Conservation (phyloP, 2,329 filamentous ascomycete genomes). For the Ceratocystis ficicola region DNA sequence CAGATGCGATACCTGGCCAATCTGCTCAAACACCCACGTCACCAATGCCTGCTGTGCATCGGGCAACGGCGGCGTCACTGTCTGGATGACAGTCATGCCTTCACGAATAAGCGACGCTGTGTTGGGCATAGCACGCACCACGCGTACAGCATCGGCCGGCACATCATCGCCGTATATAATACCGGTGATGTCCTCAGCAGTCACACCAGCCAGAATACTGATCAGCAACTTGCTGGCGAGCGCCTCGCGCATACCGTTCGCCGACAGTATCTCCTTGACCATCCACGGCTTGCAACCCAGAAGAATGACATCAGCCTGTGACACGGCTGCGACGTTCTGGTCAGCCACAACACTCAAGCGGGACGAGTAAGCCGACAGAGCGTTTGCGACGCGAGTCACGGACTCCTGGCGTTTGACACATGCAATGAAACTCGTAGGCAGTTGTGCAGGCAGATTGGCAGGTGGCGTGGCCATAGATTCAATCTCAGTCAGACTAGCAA, state of each 20-base stretch:
- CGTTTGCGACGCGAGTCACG: constrained; percentile 54
- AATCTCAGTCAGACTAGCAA: constrained; percentile 52
- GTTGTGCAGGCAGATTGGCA: constrained; percentile 37
- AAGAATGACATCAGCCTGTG: constrained; percentile 59
- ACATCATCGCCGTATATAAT: constrained; percentile 46
- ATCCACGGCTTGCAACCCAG: constrained; percentile 72
- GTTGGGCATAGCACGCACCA: constrained; percentile 77
- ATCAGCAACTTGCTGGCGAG: constrained; percentile 70
- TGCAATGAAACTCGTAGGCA: constrained; percentile 67
- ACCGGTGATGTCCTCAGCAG: constrained; percentile 53
- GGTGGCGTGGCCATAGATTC: constrained; percentile 36
- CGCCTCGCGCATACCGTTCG: constrained; percentile 57
- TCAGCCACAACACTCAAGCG: constrained; percentile 56
- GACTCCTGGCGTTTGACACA: constrained; percentile 62
- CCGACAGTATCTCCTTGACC: constrained; percentile 54
- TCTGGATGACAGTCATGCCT: constrained; percentile 70
- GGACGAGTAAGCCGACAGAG: constrained; percentile 50
- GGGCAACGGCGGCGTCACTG: constrained; percentile 45
- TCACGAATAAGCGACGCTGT: constrained; percentile 67
- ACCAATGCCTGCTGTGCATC: constrained; percentile 45
- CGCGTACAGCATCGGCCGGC: constrained; percentile 39
- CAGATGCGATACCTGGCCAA: constrained; percentile 58
- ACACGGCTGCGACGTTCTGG: constrained; percentile 56
- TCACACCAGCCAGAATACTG: constrained; percentile 68
- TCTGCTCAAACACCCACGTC: constrained; percentile 64